A percentile compares a stretch with the other conserved stretches of the same genome.
Conservation (phyloP, 306 rosid genomes). For the Fragaria iinumae region DNA sequence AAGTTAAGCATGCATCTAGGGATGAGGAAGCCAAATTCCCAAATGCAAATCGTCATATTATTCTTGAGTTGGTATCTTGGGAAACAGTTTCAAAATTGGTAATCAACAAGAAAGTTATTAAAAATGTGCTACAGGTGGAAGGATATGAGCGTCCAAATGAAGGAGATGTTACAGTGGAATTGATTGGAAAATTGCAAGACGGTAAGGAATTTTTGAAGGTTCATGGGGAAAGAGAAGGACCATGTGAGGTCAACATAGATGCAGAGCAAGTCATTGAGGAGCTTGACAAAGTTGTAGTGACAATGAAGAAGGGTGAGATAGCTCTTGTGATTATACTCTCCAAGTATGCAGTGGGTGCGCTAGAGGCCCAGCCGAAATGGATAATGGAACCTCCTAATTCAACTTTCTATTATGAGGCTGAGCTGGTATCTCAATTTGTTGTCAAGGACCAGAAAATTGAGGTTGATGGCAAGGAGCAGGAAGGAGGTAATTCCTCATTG, state of each 20-base stretch:
- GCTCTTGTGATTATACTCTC: conserved; percentile 17
- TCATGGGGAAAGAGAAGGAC: conserved; percentile 44
- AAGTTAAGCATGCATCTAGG: too few species aligned
- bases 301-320: conserved; percentile 90
- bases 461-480: conserved; percentile 57
- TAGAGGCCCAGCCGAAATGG: conserved; percentile 55
- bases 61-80: too few species aligned
- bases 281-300: conserved; percentile 68
- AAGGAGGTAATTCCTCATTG: conserved; percentile 48
- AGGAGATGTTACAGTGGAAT: too few species aligned
- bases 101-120: too few species aligned
- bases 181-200: too few species aligned
- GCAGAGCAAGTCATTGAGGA: conserved; percentile 91
- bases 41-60: too few species aligned
- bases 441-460: conserved; percentile 84
- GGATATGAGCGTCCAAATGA: too few species aligned
- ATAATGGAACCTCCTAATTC: conserved; percentile 80
- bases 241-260: conserved; percentile 70
- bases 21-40: too few species aligned
- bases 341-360: too few species aligned
- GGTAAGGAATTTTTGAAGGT: too few species aligned
- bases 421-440: conserved; percentile 52
- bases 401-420: conserved; percentile 55
- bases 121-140: too few species aligned
- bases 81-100: too few species aligned